Percentiles rank a stretch among this genome's conserved stretches.
Conservation (phyloP, 352 stramenopile species). For the Globisporangium yorkense region DNA sequence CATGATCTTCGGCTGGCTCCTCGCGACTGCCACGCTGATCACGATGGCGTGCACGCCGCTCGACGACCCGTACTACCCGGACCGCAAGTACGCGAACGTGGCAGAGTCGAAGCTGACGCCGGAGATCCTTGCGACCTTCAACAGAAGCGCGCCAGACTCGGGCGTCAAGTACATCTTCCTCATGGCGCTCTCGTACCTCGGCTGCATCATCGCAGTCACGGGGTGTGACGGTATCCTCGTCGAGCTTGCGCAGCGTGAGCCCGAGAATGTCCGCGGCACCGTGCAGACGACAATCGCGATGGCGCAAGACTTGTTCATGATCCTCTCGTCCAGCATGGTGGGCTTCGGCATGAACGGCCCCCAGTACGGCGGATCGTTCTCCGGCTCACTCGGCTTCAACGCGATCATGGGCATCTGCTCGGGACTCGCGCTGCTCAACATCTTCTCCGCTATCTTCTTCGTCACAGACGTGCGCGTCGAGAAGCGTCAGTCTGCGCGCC, state of each 20-base stretch:
- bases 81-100: neutral
- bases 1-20: conserved; percentile 21
- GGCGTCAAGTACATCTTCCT: conserved; percentile 48
- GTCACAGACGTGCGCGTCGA: conserved; percentile 27
- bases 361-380: conserved; percentile 51
- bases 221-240: conserved; percentile 43
- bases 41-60: conserved; percentile 15
- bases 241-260: conserved; percentile 55
- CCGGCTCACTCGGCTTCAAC: conserved; percentile 38
- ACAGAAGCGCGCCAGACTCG: conserved; percentile 30
- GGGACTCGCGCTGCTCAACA: conserved; percentile 18
- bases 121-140: conserved; percentile 38
- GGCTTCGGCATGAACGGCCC: conserved; percentile 54
- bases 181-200: conserved; percentile 52
- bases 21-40: conserved; percentile 3
- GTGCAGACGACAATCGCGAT: conserved; percentile 49
- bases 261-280: conserved; percentile 35
- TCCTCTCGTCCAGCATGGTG: conserved; percentile 20
- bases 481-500: conserved; percentile 17
- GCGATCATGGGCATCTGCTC: conserved; percentile 42
- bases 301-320: conserved; percentile 8
- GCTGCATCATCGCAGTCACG: conserved; percentile 44
- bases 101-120: conserved; percentile 15
- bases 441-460: conserved; percentile 24
- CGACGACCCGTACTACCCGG: conserved; percentile 9